These are phyloP conservation scores for Avena insularis DNA, from an alignment of 176 grass and related monocot genomes.

Conservation along the genomic window DNA sequence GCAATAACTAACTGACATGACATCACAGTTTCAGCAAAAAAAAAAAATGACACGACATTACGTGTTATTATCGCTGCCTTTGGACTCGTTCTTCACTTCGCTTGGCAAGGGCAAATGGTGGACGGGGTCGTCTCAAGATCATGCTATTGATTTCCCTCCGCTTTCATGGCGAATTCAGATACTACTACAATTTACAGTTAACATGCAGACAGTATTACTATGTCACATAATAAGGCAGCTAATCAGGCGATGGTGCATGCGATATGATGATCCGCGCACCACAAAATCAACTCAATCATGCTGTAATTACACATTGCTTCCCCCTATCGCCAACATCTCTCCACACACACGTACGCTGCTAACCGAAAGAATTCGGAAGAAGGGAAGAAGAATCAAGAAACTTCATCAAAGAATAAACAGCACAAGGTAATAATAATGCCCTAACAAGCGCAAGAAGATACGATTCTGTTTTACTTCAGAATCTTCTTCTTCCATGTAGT, in stretches of 20 bases:
- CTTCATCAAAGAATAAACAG: slow-evolving; percentile 45
- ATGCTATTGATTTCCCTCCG: too few relatives aligned
- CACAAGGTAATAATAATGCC: slow-evolving; percentile 35
- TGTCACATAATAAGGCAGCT: too few relatives aligned
- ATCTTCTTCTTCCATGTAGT: slow-evolving; percentile 8
- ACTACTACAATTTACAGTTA: too few relatives aligned
- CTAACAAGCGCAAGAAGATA: slow-evolving; percentile 31
- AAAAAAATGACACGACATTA: neutral
- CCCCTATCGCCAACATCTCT: slow-evolving; percentile 30
- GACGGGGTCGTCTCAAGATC: too few relatives aligned
- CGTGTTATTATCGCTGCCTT: neutral
- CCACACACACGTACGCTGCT: slow-evolving; percentile 15
- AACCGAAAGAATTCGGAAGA: slow-evolving; percentile 28
- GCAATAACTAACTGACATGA: neutral
- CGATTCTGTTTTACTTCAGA: slow-evolving; percentile 6
- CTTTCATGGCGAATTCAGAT: too few relatives aligned
- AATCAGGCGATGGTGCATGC: neutral
- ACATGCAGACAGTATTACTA: too few relatives aligned
- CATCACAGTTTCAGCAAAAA: neutral
- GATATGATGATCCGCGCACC: neutral
- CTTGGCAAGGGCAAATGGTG: too few relatives aligned
- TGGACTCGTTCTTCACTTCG: neutral
- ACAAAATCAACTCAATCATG: slow-evolving; percentile 35
- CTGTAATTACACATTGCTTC: slow-evolving; percentile 36
- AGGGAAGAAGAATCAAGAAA: slow-evolving; percentile 39